Evolutionary conservation across 1,139 yeast species (phyloP).

Genomic region (Zygosaccharomyces pseudobailii): DNA sequence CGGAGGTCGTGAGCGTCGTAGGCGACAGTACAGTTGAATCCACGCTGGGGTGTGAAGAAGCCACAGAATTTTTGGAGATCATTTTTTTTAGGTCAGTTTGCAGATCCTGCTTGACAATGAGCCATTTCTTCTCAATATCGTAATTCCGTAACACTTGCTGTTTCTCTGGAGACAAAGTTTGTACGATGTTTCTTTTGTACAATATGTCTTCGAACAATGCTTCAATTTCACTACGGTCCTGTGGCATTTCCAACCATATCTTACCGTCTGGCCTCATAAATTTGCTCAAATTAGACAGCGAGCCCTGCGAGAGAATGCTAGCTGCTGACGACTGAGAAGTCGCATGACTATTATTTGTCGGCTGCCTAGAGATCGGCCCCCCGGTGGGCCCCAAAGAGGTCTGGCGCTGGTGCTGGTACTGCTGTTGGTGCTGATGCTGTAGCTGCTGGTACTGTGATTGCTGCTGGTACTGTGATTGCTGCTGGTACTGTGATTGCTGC

Average conservation of each 20-base stretch:
- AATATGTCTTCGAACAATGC: slow-evolving; percentile 62
- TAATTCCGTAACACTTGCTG: slow-evolving; percentile 74
- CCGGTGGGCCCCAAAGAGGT: background rate
- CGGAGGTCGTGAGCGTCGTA: background rate
- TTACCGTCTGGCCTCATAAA: slow-evolving; percentile 32
- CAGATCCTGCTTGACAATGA: slow-evolving; percentile 83
- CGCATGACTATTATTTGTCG: slow-evolving; percentile 20
- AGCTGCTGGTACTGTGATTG: slow-evolving; percentile 14
- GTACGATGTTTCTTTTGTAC: slow-evolving; percentile 74
- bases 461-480: slow-evolving; percentile 1
- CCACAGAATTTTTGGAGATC: slow-evolving; percentile 33
- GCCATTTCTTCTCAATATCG: slow-evolving; percentile 80
- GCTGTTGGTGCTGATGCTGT: slow-evolving; percentile 17
- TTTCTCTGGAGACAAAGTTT: slow-evolving; percentile 71
- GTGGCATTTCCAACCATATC: slow-evolving; percentile 48
- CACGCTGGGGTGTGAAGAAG: background rate
- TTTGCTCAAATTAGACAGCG: slow-evolving; percentile 25
- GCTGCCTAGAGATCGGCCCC: slow-evolving; percentile 20
- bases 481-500: slow-evolving; percentile 15
- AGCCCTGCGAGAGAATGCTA: slow-evolving; percentile 29
- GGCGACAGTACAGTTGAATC: background rate
- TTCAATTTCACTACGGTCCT: slow-evolving; percentile 57
- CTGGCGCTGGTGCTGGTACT: slow-evolving; percentile 9
- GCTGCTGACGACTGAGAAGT: slow-evolving; percentile 18
- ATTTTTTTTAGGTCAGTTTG: slow-evolving; percentile 67